phyloP scores from a whole-genome alignment of 1,284 basidiomycete genomes.

The Fomitopsis pinicola region DNA sequence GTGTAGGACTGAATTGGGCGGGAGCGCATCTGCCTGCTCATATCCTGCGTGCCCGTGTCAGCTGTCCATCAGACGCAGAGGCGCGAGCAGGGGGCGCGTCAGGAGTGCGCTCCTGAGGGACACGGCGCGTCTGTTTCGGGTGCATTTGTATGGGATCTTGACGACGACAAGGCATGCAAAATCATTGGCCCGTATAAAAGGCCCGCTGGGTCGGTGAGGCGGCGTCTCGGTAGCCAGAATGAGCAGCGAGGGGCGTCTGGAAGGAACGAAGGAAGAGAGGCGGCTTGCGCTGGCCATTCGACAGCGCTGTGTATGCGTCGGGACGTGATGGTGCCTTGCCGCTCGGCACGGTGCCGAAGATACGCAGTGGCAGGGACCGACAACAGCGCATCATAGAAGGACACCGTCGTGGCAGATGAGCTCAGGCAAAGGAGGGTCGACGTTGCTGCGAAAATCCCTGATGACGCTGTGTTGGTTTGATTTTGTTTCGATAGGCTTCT shows the following conservation, averaged over 20 bases:
- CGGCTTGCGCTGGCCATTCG: not conserved
- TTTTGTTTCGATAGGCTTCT: not conserved
- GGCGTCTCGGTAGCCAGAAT: not conserved
- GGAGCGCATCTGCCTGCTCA: not conserved
- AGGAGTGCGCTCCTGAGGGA: not conserved
- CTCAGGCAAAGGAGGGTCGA: not conserved
- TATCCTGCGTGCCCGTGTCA: not conserved
- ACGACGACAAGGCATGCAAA: not conserved
- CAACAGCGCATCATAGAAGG: not conserved
- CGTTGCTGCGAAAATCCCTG: not conserved
- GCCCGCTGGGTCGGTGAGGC: not conserved
- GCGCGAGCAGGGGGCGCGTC: not conserved
- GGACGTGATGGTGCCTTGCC: slow-evolving; percentile 1
- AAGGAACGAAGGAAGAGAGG: not conserved
- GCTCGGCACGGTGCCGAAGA: not conserved
- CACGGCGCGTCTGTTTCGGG: not conserved
- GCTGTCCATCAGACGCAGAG: not conserved
- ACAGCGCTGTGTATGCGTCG: not conserved
- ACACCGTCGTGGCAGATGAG: not conserved
- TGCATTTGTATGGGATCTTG: not conserved
- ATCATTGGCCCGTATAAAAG: no score
- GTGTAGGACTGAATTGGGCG: not conserved
- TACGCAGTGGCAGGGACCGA: not conserved
- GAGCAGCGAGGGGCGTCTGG: not conserved
- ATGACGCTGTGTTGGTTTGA: not conserved